Evolutionary conservation across 1,284 basidiomycete species (phyloP), one percentile per base, ranked within the genome.

Genomic region (Ganoderma lucidum): DNA sequence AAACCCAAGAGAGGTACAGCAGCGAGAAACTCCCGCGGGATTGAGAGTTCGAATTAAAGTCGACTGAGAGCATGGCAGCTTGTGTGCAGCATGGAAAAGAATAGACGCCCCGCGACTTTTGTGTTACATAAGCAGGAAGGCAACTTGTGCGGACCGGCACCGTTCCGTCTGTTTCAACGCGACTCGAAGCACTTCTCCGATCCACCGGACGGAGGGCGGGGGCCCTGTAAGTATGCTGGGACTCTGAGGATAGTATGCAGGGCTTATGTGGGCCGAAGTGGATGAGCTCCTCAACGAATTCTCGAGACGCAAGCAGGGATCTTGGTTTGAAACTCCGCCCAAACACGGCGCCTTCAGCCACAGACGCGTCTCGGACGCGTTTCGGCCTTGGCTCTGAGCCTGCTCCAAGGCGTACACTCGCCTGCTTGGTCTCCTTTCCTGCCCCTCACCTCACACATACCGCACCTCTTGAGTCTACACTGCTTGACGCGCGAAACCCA

Each of bases 301-400:
- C 23, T 23, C 23, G n/a, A n/a, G n/a, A n/a, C n/a, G 23, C 23
- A 23, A 23, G 23, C 23, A 10, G 9, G 37, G 28, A 3, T 15
- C 1, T 32, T 10, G 2, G 30, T 10, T 56, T 56, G 14, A 37
- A 58, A n/a, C 35, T 58, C 56, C 56, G 56, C 56, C 35, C 10
- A 17, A 61, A 61, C 6, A 44, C 2, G 6, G 39, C 17, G 39
- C 19, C 9, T n/a, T 58, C 66, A 73, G 71, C 71, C 71, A 73
- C 71, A 71, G 67, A n/a, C n/a, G n/a, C n/a, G n/a, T n/a, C n/a
- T n/a, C n/a, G n/a, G n/a, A n/a, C n/a, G n/a, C n/a, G n/a, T n/a
- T n/a, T n/a, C n/a, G n/a, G n/a, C n/a, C n/a, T n/a, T n/a, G n/a
- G n/a, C n/a, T n/a, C n/a, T n/a, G n/a, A n/a, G n/a, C n/a, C n/a